These are phyloP conservation scores for Aspergillus wentii DNA, from an alignment of 495 filamentous ascomycete species.

Conservation along the genomic window DNA sequence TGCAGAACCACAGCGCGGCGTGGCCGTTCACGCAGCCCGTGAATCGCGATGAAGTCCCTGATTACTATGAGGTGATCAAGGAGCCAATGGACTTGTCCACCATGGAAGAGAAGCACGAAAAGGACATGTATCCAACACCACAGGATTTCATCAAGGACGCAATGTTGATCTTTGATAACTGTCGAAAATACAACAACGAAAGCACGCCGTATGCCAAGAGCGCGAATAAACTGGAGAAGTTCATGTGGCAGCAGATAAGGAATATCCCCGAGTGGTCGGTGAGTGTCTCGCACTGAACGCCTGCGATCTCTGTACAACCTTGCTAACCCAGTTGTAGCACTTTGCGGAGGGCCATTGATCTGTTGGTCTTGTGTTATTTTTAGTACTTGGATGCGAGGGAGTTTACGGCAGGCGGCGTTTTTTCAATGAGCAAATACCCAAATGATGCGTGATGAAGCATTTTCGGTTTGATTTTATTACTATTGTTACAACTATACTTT, in stretches of 20 bases:
- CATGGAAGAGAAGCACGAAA: conserved; percentile 94
- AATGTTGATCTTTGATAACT: conserved; percentile 89
- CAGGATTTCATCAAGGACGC: conserved; percentile 94
- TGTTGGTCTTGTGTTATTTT: neutral
- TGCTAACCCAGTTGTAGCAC: conserved; percentile 30
- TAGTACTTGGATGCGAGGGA: conserved; percentile 1
- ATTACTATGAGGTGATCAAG: conserved; percentile 98
- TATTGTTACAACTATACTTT: no score
- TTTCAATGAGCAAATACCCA: conserved; percentile 18
- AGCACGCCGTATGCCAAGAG: conserved; percentile 92
- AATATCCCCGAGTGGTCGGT: conserved; percentile 95
- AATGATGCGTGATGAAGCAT: conserved; percentile 10
- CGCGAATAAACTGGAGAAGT: conserved; percentile 93
- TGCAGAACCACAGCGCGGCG: conserved; percentile 85
- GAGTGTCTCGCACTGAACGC: conserved; percentile 14
- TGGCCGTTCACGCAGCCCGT: conserved; percentile 97
- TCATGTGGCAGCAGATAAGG: conserved; percentile 90
- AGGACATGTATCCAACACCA: conserved; percentile 83
- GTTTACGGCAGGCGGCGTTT: conserved; percentile 10
- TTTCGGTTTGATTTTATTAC: no score
- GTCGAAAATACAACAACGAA: conserved; percentile 93
- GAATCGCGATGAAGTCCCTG: conserved; percentile 88
- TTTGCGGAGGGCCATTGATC: conserved; percentile 41
- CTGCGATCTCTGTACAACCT: neutral
- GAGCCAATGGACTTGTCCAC: conserved; percentile 96